Conservation (phyloP, 2,329 filamentous ascomycete species). For the Cytospora schulzeri region DNA sequence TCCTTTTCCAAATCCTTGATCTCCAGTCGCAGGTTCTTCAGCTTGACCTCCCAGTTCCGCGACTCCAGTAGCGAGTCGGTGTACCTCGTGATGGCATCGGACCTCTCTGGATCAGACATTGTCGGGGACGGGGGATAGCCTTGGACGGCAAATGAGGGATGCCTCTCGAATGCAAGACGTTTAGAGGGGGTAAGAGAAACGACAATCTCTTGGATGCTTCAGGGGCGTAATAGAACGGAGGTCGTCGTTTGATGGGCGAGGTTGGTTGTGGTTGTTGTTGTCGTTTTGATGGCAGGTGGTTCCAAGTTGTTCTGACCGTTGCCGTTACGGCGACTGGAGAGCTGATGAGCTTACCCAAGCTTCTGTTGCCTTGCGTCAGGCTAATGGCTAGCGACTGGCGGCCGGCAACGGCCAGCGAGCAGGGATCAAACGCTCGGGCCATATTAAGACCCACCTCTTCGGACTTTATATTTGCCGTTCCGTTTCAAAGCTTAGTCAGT, state of each 20-base stretch:
- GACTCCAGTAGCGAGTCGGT: slow-evolving; percentile 87
- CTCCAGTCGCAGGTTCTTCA: slow-evolving; percentile 89
- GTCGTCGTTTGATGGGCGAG: not conserved
- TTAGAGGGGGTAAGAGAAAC: not conserved
- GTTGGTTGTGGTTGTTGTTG: slow-evolving; percentile 3
- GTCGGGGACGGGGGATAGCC: slow-evolving; percentile 38
- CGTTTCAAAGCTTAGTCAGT: not conserved
- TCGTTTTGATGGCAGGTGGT: slow-evolving; percentile 3
- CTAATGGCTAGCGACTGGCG: slow-evolving; percentile 10
- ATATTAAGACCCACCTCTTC: not conserved
- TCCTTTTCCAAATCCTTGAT: slow-evolving; percentile 95
- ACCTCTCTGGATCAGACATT: slow-evolving; percentile 60
- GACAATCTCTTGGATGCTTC: not conserved
- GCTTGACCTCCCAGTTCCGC: slow-evolving; percentile 97
- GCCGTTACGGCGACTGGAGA: slow-evolving; percentile 17
- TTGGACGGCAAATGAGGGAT: not conserved
- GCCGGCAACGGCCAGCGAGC: not conserved
- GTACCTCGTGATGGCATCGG: slow-evolving; percentile 75
- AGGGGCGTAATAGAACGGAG: not conserved
- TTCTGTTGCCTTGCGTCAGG: slow-evolving; percentile 39
- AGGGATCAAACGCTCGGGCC: not conserved
- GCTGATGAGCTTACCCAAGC: slow-evolving; percentile 42
- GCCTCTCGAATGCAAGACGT: not conserved
- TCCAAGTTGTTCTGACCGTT: not conserved
- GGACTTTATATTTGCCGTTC: not conserved